Base-by-base conservation (phyloP, 768 basidiomycete species). In the Lentinula boryana region DNA sequence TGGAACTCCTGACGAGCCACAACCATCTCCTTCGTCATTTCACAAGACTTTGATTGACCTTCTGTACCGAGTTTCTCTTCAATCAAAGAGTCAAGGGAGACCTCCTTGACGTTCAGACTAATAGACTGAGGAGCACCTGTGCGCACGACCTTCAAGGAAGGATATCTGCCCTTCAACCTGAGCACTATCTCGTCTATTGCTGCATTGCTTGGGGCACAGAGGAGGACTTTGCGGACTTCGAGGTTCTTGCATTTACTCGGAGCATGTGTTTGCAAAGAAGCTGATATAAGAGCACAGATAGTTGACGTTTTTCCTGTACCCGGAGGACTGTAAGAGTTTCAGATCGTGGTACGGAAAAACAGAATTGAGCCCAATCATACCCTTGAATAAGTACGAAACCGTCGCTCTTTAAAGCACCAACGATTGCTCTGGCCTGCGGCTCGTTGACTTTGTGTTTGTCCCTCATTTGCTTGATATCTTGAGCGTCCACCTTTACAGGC, bases 271-370 rank as follows among this genome's bases (percentile, higher is more conserved):
- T 88, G 83, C 41, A 97, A 70, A 68, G 89, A 93, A 4, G 87
- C 84, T 44, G 91, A 86, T 5, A 97, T 89, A n/a, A 99, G 79
- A 21, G 93, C 94, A 66, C 93, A 93, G 63, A 99, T 98, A 1
- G 97, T 99, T 21, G 93, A 96, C 8, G 97, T 99, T 75, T 99
- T 99, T 12, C 97, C 97, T 0, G 97, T 99, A 58, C 97, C 97
- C 1, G 97, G 97, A 38, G 97, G 97, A 23, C 96, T 95, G 64
- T 31, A 54, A 18, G 41, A 31, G 58, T 44, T 31, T 51, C 59
- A 61, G 43, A 35, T 33, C 31, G n/a, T 52, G 44, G 8, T 9
- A 54, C 36, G 21, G 18, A 38, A 35, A 18, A 5, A 12, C 50
- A 18, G 49, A 49, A 49, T 23, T 16, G 35, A 23, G 64, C 23